phyloP scores from a whole-genome alignment of 495 filamentous ascomycete species.

The Xylaria nigripes region DNA sequence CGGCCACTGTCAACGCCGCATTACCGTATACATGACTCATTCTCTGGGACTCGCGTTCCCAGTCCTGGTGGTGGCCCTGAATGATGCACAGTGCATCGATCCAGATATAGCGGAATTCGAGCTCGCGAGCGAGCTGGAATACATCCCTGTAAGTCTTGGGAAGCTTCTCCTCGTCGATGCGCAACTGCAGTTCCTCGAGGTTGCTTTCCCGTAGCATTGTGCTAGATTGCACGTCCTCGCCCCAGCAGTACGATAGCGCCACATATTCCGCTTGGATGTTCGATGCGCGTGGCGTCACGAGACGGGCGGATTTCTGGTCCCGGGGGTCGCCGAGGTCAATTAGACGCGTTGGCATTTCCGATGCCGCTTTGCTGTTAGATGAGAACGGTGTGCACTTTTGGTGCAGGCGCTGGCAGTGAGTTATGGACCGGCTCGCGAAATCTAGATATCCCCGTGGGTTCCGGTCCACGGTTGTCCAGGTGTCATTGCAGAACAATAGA shows the following conservation, averaged over 20 bases:
- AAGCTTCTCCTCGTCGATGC: background rate
- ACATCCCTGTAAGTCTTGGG: conserved; percentile 22
- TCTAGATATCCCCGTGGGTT: background rate
- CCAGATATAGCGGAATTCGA: conserved; percentile 27
- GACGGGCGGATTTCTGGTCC: background rate
- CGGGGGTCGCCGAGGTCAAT: background rate
- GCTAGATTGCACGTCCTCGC: background rate
- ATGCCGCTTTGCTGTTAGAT: background rate
- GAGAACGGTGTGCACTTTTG: background rate
- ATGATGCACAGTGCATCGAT: conserved; percentile 30
- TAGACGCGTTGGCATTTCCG: background rate
- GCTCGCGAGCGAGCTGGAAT: conserved; percentile 13
- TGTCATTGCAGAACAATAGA: background rate
- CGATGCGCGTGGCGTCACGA: background rate
- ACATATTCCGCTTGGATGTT: conserved; percentile 7
- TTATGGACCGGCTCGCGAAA: background rate
- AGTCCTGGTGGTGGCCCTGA: conserved; percentile 19
- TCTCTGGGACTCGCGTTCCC: background rate
- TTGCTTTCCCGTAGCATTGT: too few species aligned
- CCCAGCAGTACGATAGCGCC: conserved; percentile 20
- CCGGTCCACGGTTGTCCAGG: background rate
- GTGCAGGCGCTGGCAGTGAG: background rate
- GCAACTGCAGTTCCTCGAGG: background rate
- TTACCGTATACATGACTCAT: background rate
- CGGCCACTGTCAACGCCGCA: background rate